Evolutionary conservation across 2,329 filamentous ascomycete genomes (phyloP), one percentile per base, ranked within the genome.

Genomic region (Stagonosporopsis tanaceti): DNA sequence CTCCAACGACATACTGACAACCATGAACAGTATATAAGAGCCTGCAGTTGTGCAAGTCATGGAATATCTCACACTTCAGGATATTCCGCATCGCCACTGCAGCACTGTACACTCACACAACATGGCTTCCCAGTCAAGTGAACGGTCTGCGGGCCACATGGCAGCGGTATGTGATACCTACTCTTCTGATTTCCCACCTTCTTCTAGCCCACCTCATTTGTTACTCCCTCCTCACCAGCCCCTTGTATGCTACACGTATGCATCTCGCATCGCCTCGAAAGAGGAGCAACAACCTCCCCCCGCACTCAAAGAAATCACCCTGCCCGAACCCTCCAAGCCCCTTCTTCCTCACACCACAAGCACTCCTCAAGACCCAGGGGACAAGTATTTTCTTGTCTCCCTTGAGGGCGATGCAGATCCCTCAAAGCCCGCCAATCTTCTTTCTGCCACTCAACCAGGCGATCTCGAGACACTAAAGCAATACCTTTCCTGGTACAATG

Each of bases 61-160:
- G 74, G 73, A 76, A 66, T 76, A 74, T 61, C 72, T 76, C 47
- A 73, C 74, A 17, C 67, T 76, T n/a, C 72, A 75, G 63, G 74
- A 76, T 67, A 66, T 75, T 61, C 73, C 74, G 64, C 67, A 70
- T 39, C 72, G 70, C 53, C 69, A 72, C 39, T 67, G 61, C 61
- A 65, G 71, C 57, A 60, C 65, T 17, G 51, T 67, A 59, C 61
- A 69, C 58, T 60, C 69, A 44, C 66, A 63, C 59, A 71, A 63
- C 51, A 72, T 75, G 70, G 60, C 67, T 45, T 64, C 68, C 39
- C 66, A 70, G 35, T 57, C 65, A 52, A 50, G 63, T 58, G 66
- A 67, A 53, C 65, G 62, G 47, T 55, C 64, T 24, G 57, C 67
- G 57, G 67, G 53, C 35, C 64, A 64, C 52, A 63, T 62, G 61